A percentile compares a stretch with the other conserved stretches of the same genome.
Evolutionary conservation across 495 filamentous ascomycete species (phyloP).

Genomic region (Penicillium bialowiezense): DNA sequence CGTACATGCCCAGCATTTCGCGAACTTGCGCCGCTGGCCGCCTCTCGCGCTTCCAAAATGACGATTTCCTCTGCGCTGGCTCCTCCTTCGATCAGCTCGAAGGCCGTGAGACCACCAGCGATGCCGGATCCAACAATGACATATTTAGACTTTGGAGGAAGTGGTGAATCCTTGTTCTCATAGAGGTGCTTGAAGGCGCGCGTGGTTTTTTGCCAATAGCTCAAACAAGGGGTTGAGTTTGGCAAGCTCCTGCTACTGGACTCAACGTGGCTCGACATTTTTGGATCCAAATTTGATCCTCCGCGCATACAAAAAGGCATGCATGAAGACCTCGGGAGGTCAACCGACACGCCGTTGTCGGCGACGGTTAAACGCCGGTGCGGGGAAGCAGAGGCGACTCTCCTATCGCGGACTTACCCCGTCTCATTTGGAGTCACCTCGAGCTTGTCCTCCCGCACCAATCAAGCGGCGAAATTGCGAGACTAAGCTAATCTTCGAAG

Average conservation of each 20-base stretch:
- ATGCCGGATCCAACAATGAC: slow-evolving; percentile 31
- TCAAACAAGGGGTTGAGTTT: slow-evolving; percentile 21
- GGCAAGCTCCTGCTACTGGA: slow-evolving; percentile 24
- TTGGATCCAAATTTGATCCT: neutral
- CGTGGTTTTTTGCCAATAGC: slow-evolving; percentile 35
- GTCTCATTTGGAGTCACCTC: neutral
- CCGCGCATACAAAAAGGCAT: no score
- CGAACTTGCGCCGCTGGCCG: slow-evolving; percentile 28
- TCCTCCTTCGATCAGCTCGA: slow-evolving; percentile 23
- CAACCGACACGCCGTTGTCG: neutral
- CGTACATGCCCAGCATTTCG: slow-evolving; percentile 34
- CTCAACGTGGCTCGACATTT: neutral
- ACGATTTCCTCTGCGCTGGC: slow-evolving; percentile 22
- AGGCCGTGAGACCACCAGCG: slow-evolving; percentile 25
- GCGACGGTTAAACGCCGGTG: neutral
- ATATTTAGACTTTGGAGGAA: slow-evolving; percentile 18
- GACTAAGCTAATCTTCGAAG: neutral
- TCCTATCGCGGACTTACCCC: slow-evolving; percentile 2
- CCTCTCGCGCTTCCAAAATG: slow-evolving; percentile 33
- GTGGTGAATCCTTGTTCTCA: slow-evolving; percentile 10
- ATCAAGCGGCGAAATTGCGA: neutral
- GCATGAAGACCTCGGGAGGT: no score
- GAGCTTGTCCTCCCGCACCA: neutral
- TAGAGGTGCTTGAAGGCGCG: slow-evolving; percentile 24
- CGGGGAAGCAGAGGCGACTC: slow-evolving; percentile 1